Percentiles rank a stretch among this genome's conserved stretches.
phyloP scores from a whole-genome alignment of 495 filamentous ascomycete genomes.

The Penicillium turbatum region DNA sequence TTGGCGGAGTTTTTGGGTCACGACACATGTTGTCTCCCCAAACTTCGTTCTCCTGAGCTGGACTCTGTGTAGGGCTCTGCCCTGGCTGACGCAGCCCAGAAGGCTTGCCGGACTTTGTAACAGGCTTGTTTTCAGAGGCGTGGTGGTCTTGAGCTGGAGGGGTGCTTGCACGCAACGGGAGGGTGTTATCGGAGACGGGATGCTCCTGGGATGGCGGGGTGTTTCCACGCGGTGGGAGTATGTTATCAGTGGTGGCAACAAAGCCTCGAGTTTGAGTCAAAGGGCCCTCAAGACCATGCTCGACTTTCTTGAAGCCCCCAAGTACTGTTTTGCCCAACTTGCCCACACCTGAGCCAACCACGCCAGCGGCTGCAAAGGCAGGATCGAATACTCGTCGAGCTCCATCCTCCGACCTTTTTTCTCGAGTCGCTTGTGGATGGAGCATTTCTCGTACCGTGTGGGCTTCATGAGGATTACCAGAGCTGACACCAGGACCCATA shows the following conservation, averaged over 20 bases:
- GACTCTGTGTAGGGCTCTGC: background rate
- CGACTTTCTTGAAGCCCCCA: constrained; percentile 48
- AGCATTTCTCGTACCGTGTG: constrained; percentile 68
- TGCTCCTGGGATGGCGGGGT: constrained; percentile 2
- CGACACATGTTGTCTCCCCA: background rate
- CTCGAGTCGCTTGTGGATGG: constrained; percentile 25
- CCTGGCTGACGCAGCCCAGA: background rate
- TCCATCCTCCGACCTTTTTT: constrained; percentile 28
- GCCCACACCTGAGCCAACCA: constrained; percentile 60
- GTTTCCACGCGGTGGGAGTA: constrained; percentile 3
- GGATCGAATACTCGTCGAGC: constrained; percentile 30
- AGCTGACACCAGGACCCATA: constrained; percentile 67
- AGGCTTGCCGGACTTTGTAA: background rate
- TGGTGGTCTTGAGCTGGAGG: constrained; percentile 5
- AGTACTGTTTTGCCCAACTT: constrained; percentile 52
- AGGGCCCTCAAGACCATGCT: constrained; percentile 38
- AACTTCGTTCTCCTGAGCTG: background rate
- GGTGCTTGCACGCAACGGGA: background rate
- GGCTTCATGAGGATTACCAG: constrained; percentile 78
- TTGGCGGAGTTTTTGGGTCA: constrained; percentile 22
- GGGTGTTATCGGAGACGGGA: background rate
- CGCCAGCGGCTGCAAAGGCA: constrained; percentile 41
- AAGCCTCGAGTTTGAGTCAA: constrained; percentile 56
- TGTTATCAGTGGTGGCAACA: constrained; percentile 15
- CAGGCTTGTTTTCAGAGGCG: background rate